These are phyloP conservation scores for Stephanodiscus minutulus DNA, from an alignment of 108 stramenopile genomes.

Conservation along the genomic window DNA sequence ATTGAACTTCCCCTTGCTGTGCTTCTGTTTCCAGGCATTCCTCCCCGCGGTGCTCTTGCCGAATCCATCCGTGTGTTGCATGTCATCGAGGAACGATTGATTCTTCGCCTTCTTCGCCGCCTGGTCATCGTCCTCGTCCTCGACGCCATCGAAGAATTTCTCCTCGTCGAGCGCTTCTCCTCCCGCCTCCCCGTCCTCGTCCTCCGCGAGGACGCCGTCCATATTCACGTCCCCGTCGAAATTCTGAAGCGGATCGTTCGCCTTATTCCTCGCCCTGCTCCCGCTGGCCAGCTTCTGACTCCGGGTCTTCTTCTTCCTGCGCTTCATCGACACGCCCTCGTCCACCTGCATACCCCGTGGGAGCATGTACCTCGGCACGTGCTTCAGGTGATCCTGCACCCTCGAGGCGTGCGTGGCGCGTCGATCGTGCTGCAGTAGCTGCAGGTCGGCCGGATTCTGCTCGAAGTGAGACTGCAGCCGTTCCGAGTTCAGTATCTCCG, in stretches of 20 bases:
- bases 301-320: constrained; percentile 75
- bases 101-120: constrained; percentile 56
- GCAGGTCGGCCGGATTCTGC: constrained; percentile 91
- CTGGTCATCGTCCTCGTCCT: constrained; percentile 51
- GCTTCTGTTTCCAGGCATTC: constrained; percentile 91
- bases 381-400: constrained; percentile 88
- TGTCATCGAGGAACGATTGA: constrained; percentile 62
- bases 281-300: constrained; percentile 31
- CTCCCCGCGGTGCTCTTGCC: constrained; percentile 89
- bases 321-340: constrained; percentile 67
- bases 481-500: constrained; percentile 94
- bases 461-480: constrained; percentile 93
- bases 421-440: constrained; percentile 85
- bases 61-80: constrained; percentile 56
- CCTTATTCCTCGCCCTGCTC: constrained; percentile 50
- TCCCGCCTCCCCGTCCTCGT: constrained; percentile 41
- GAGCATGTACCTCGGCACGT: constrained; percentile 94
- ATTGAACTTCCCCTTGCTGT: constrained; percentile 91
- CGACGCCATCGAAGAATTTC: constrained; percentile 60
- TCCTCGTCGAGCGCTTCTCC: constrained; percentile 37
- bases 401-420: constrained; percentile 74
- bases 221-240: constrained; percentile 78
- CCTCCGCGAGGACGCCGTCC: constrained; percentile 57
- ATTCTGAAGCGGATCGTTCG: constrained; percentile 91
- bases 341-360: constrained; percentile 92